These are phyloP conservation scores for Tulasnella sp. DNA, from an alignment of 768 basidiomycete genomes.

Conservation along the genomic window DNA sequence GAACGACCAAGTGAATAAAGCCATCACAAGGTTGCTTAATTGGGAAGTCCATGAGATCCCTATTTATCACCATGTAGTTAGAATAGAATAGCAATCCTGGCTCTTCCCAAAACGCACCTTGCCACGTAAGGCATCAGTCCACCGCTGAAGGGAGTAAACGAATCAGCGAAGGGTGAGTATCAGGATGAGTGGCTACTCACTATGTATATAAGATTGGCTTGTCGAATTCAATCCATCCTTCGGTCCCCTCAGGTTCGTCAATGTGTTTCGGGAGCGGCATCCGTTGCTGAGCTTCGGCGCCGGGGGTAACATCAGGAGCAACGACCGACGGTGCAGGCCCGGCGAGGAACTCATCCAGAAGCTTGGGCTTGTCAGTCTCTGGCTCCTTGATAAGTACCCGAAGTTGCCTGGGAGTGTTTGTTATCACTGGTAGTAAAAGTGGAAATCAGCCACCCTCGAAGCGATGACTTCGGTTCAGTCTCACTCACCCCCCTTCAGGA, in stretches of 20 bases:
- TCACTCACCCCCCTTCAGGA: constrained; percentile 55
- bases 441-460: background rate
- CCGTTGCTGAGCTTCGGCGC: constrained; percentile 22
- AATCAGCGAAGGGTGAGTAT: background rate
- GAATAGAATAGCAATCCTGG: constrained; percentile 15
- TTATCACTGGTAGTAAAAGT: constrained; percentile 40
- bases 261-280: constrained; percentile 42
- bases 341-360: constrained; percentile 20
- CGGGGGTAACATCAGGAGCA: background rate
- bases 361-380: constrained; percentile 56
- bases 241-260: constrained; percentile 31
- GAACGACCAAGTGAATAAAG: constrained; percentile 59
- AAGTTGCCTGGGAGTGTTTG: constrained; percentile 57
- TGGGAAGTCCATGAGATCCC: constrained; percentile 77
- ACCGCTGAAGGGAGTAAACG: constrained; percentile 33
- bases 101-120: constrained; percentile 36
- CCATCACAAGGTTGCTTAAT: constrained; percentile 75
- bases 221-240: constrained; percentile 62
- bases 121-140: constrained; percentile 74
- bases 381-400: constrained; percentile 63
- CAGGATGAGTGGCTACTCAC: constrained; percentile 20
- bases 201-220: constrained; percentile 62
- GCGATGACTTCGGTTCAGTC: background rate
- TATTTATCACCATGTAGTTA: constrained; percentile 26
- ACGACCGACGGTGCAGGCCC: background rate